Evolutionary conservation across 2,329 filamentous ascomycete species (phyloP).

Genomic region (Diaporthe citrichinensis): DNA sequence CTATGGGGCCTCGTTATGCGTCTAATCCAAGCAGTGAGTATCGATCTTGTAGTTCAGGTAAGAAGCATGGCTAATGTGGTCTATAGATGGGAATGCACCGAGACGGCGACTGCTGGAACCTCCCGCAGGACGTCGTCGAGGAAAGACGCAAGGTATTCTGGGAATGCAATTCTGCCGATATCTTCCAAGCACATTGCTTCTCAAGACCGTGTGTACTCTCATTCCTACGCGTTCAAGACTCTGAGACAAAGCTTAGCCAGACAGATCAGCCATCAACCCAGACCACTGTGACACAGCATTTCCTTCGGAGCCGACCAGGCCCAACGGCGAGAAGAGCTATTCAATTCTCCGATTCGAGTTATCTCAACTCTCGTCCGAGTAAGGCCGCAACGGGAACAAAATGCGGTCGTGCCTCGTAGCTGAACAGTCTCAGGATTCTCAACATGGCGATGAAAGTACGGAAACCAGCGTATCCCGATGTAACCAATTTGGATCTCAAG

Average conservation of each 20-base stretch:
- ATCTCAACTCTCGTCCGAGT: background rate
- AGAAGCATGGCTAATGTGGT: background rate
- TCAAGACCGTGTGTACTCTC: conserved; percentile 24
- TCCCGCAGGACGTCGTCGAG: conserved; percentile 26
- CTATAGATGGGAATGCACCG: conserved; percentile 32
- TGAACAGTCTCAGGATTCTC: background rate
- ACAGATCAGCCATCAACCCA: conserved; percentile 1
- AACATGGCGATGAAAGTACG: conserved; percentile 23
- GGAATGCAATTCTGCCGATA: conserved; percentile 34
- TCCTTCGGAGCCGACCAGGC: conserved; percentile 1
- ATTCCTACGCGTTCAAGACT: too few relatives aligned
- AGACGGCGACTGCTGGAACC: conserved; percentile 28
- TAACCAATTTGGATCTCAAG: background rate
- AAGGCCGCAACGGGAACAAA: background rate
- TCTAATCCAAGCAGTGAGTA: conserved; percentile 1
- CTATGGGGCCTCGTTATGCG: background rate
- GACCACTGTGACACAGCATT: conserved; percentile 4
- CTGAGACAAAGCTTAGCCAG: background rate
- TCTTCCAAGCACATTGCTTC: conserved; percentile 33
- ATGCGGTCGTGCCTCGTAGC: background rate
- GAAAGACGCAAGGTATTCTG: conserved; percentile 32
- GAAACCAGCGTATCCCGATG: background rate
- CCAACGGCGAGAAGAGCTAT: conserved; percentile 1
- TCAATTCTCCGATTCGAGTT: background rate
- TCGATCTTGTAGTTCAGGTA: background rate